Conservation (phyloP, 768 basidiomycete species). For the Mrakia hoshinonis region DNA sequence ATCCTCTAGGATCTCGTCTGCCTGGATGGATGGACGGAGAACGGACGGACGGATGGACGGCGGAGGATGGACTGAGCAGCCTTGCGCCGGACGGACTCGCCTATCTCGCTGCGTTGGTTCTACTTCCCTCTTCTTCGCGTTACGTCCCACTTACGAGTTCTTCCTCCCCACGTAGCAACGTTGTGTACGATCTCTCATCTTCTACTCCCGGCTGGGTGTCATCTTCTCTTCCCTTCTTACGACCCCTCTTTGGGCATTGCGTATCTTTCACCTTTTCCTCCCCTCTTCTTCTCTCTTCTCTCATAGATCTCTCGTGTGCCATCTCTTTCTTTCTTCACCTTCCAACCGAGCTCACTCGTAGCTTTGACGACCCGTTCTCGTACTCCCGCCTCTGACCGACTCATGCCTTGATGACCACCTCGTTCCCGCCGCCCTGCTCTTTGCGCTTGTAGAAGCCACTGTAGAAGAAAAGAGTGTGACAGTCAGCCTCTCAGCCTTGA, state of each 20-base stretch:
- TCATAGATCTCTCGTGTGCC: not conserved
- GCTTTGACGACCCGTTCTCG: too few relatives aligned
- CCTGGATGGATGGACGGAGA: not conserved
- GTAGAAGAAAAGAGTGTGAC: too few relatives aligned
- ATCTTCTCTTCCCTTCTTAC: too few relatives aligned
- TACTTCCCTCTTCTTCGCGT: not conserved
- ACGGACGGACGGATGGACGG: not conserved
- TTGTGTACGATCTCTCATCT: too few relatives aligned
- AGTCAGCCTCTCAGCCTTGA: too few relatives aligned
- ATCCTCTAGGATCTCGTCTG: constrained; percentile 24
- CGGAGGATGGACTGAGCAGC: not conserved
- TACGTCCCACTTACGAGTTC: too few relatives aligned
- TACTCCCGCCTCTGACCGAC: too few relatives aligned
- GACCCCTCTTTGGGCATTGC: too few relatives aligned
- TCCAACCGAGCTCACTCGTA: not conserved
- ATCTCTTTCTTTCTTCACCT: not conserved
- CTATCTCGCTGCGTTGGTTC: not conserved
- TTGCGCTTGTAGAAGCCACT: too few relatives aligned
- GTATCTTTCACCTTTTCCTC: too few relatives aligned
- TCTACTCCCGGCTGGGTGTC: too few relatives aligned
- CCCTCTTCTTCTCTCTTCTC: not conserved
- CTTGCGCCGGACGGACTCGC: not conserved
- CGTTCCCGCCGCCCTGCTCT: not conserved
- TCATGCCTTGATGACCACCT: not conserved
- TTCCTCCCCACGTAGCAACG: too few relatives aligned